Conservation (phyloP, 208 protist species). For the Trypanosoma mega region DNA sequence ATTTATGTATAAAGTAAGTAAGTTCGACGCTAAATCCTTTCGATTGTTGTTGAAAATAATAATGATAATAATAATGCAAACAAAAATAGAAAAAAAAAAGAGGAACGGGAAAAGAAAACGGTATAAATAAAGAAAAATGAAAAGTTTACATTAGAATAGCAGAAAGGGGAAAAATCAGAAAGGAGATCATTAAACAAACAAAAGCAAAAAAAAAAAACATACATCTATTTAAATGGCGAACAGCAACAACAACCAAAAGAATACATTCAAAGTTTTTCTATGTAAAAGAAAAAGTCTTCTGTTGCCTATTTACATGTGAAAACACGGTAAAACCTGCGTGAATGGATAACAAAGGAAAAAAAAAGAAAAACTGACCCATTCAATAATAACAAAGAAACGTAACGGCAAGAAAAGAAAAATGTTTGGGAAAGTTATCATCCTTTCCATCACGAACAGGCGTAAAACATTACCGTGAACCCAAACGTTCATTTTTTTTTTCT, state of each 20-base stretch:
- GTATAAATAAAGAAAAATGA: no score
- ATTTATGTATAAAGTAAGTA: not conserved
- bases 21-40: no score
- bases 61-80: not conserved
- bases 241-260: not conserved
- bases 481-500: no score
- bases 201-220: constrained; percentile 11
- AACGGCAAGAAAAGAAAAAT: no score
- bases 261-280: no score
- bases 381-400: no score
- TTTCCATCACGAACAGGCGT: no score
- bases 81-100: not conserved
- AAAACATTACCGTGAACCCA: no score
- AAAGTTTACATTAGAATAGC: no score
- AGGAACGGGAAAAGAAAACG: not conserved
- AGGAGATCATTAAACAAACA: not conserved
- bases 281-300: constrained; percentile 8
- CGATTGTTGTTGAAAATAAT: no score
- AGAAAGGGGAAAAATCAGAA: not conserved
- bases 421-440: no score
- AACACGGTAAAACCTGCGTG: not conserved
- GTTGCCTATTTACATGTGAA: constrained; percentile 7
- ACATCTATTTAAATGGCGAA: not conserved
- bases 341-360: constrained; percentile 17
- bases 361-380: no score